Percentiles rank a stretch among this genome's conserved stretches.
Conservation (phyloP, 2,329 filamentous ascomycete genomes). For the Volutella citrinella region DNA sequence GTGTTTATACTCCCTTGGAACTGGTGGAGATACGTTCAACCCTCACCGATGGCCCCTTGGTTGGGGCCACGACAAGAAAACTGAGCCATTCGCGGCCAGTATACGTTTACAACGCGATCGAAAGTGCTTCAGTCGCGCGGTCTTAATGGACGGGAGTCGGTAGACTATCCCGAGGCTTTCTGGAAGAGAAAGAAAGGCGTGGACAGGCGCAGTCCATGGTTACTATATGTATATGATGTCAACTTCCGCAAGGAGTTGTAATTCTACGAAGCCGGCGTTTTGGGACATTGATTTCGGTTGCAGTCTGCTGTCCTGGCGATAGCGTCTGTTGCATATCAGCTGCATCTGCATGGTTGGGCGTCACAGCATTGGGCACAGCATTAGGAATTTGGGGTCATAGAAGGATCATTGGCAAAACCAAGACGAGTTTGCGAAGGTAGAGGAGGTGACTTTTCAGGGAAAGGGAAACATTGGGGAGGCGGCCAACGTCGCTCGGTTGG, state of each 20-base stretch:
- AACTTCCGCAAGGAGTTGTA: constrained; percentile 14
- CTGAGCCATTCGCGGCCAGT: constrained; percentile 15
- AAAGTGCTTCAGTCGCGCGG: constrained; percentile 27
- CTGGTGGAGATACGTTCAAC: constrained; percentile 15
- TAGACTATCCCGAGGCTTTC: constrained; percentile 13
- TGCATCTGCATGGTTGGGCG: too few species aligned
- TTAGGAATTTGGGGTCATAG: constrained; percentile 16
- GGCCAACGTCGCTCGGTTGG: constrained; percentile 22
- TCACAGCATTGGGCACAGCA: constrained; percentile 9
- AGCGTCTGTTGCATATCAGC: constrained; percentile 1
- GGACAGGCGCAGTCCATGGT: constrained; percentile 13
- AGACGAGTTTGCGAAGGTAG: too few species aligned
- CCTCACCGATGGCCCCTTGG: constrained; percentile 4
- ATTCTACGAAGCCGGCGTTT: constrained; percentile 19
- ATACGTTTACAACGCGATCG: constrained; percentile 27
- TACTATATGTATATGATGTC: constrained; percentile 17
- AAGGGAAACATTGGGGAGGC: constrained; percentile 17
- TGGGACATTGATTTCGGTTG: constrained; percentile 2
- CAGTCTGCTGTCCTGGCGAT: background rate
- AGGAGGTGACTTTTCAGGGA: too few species aligned
- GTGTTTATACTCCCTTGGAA: constrained; percentile 10
- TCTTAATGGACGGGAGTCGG: constrained; percentile 20
- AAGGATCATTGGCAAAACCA: too few species aligned
- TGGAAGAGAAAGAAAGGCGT: constrained; percentile 19
- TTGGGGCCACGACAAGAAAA: constrained; percentile 13